Evolutionary conservation across 768 basidiomycete genomes (phyloP), one percentile per base, ranked within the genome.

Genomic region (Tulasnella sp.): DNA sequence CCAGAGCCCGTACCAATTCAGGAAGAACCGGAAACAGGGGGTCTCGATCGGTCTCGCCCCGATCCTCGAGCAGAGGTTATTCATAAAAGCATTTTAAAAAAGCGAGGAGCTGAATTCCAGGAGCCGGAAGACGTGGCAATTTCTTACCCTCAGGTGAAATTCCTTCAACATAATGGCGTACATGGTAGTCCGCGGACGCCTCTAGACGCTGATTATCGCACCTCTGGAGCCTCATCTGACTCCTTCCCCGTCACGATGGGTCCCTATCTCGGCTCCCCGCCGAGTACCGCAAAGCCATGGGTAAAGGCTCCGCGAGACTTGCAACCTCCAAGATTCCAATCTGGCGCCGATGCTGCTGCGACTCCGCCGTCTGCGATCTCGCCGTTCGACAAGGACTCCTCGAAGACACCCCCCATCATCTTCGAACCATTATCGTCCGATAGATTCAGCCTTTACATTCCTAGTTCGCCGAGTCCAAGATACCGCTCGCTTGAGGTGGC

Each of bases 261-360:
- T 24, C 52, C 48, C 24, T 36, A 40, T 62, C 48, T 34, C 31
- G 52, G 12, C 56, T 52, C 75, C 18, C 46, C 34, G 18, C 52
- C 76, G 14, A 18, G 36, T 31, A 68, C 52, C 19, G 76, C 48
- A 19, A 58, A 77, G 8, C 76, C 76, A 39, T 77, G 76, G 76
- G 62, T n/a, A 1, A 10, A 77, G 24, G 76, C 76, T 34, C 76
- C 76, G 19, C 31, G 71, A 34, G 76, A 68, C 46, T 77, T 77
- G 36, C 52, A 52, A 10, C 75, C 76, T 14, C 56, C 58, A n/a
- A n/a, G n/a, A 9, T 62, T 39, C 21, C 46, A 77, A 58, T 24
- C 76, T 36, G 39, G 48, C 36, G 46, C 46, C 52, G 24, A 31
- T 38, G 76, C 52, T 10, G 34, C 39, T 36, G 48, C 52, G 7